Percentiles rank a stretch among this genome's conserved stretches.
These are phyloP conservation scores for Pelargonium fulgidum DNA, from an alignment of 441 rosid species.

Conservation along the genomic window DNA sequence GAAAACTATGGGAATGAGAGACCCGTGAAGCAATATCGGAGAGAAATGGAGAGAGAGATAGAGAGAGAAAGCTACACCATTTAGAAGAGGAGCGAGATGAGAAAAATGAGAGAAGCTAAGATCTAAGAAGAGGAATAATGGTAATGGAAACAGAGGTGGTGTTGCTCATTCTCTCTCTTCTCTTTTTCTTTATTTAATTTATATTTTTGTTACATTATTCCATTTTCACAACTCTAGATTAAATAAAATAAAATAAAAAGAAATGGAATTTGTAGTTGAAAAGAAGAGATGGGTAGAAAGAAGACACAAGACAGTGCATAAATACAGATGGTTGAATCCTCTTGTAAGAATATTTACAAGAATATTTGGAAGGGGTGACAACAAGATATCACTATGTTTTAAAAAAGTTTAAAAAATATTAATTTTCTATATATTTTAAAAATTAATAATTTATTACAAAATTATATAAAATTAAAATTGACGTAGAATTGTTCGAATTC, in stretches of 20 bases:
- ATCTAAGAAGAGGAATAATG: conserved; percentile 50
- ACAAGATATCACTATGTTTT: no score
- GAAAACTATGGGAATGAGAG: conserved; percentile 26
- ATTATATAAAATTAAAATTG: no score
- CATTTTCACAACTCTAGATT: neutral
- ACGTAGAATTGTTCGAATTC: no score
- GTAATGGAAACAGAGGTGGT: conserved; percentile 50
- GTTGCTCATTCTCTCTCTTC: conserved; percentile 20
- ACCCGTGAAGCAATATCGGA: conserved; percentile 19
- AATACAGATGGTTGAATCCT: no score
- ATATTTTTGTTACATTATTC: neutral
- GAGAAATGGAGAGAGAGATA: conserved; percentile 28
- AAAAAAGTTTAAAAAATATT: no score
- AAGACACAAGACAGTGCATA: no score
- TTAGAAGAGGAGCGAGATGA: conserved; percentile 49
- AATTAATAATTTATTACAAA: no score
- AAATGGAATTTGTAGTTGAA: neutral
- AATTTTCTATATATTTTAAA: no score
- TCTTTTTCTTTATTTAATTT: conserved; percentile 25
- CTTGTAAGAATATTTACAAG: no score
- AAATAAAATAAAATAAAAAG: neutral
- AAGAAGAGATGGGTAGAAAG: no score
- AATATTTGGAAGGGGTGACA: no score
- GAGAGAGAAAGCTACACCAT: conserved; percentile 43
- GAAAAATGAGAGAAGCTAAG: conserved; percentile 52